Evolutionary conservation across 768 basidiomycete species (phyloP), one percentile per base, ranked within the genome.

Genomic region (Agrocybe pediades): DNA sequence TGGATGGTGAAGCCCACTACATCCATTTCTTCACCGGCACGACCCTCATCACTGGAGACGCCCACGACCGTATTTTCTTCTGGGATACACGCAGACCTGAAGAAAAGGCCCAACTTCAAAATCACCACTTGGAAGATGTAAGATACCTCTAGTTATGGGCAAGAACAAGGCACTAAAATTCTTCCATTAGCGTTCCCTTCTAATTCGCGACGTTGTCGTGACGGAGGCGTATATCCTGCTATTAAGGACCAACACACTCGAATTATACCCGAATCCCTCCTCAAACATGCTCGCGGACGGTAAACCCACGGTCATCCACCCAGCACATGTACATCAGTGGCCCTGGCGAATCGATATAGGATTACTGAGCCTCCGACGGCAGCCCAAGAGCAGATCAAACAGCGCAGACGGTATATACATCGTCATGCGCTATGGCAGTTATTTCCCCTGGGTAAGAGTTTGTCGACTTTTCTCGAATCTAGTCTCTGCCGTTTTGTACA

Each of bases 331-430:
- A 25, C 72, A 81, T 67, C 65, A 68, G 47, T 85, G 82, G 73
- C 81, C 72, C 41, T 86, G 82, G 81, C 73, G 70, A n/a, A 69
- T 86, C 39, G 85, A 86, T 65, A 78, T 70, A 25, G 71, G 81
- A 56, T 66, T 71, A 24, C 67, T 84, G 54, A 65, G 62, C 26
- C 44, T 53, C 27, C 55, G 56, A 13, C 59, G 62, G 45, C 62
- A 62, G 36, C 54, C 63, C 15, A 56, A 55, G 46, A 44, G 51
- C 16, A 49, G 29, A 13, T 29, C 24, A 44, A 55, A 47, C 11
- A 41, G 21, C 16, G 64, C 62, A 42, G 64, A 68, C 1, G 68
- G 73, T 0, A 72, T 88, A 50, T 77, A 77, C 57, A 66, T 88
- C 16, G 71, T 84, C 40, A 63, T 87, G 17, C 84, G 88, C 15